Evolutionary conservation across 495 filamentous ascomycete species (phyloP).

Genomic region (Neurospora sp.): DNA sequence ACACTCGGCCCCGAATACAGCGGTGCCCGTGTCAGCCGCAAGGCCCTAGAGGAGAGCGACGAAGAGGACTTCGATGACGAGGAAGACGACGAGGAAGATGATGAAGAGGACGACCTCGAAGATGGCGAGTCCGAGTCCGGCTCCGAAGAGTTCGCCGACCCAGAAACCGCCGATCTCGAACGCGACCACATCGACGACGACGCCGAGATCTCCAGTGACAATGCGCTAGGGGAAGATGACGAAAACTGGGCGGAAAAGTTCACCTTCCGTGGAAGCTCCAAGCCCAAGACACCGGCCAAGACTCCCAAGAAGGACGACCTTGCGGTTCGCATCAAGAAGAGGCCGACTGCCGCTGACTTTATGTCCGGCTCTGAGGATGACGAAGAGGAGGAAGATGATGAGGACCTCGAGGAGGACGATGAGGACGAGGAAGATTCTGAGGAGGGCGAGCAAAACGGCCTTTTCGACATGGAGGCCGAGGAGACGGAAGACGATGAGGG

Average conservation of each 20-base stretch:
- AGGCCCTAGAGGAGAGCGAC: slow-evolving; percentile 45
- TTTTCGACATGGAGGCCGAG: slow-evolving; percentile 12
- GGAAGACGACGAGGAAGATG: slow-evolving; percentile 32
- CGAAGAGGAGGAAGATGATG: slow-evolving; percentile 1
- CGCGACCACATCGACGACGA: slow-evolving; percentile 40
- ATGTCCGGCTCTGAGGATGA: slow-evolving; percentile 39
- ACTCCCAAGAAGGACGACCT: slow-evolving; percentile 10
- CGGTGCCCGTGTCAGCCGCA: slow-evolving; percentile 67
- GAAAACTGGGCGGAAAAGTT: slow-evolving; percentile 39
- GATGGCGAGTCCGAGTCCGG: slow-evolving; percentile 18
- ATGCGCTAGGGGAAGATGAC: slow-evolving; percentile 50
- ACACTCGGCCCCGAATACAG: slow-evolving; percentile 71
- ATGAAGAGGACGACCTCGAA: slow-evolving; percentile 15
- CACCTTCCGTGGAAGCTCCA: slow-evolving; percentile 44
- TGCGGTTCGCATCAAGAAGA: slow-evolving; percentile 15
- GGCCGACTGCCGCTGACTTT: slow-evolving; percentile 40
- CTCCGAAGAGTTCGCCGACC: slow-evolving; percentile 36
- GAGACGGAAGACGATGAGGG: slow-evolving; percentile 13
- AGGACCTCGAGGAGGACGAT: slow-evolving; percentile 20
- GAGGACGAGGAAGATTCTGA: slow-evolving; percentile 15
- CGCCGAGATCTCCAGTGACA: slow-evolving; percentile 51
- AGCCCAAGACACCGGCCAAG: slow-evolving; percentile 21
- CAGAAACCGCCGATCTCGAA: slow-evolving; percentile 37
- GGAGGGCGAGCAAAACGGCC: slow-evolving; percentile 20
- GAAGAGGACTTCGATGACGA: slow-evolving; percentile 29